These are phyloP conservation scores for Ascoidea tarda DNA, from an alignment of 805 yeast species.

Conservation along the genomic window DNA sequence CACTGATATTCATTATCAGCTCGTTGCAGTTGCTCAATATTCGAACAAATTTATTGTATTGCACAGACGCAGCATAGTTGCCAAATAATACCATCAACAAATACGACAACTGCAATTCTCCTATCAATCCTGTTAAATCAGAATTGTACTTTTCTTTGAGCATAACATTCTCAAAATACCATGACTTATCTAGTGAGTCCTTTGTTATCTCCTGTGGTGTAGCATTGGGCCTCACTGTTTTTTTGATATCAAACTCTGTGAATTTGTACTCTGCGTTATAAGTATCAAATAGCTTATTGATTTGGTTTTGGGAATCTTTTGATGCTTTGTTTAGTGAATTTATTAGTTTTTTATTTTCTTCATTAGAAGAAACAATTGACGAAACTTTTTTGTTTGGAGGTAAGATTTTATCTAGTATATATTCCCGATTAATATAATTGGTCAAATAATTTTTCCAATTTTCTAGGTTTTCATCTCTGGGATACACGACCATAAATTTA, in stretches of 20 bases:
- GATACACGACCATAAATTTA: neutral
- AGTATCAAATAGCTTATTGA: too few relatives aligned
- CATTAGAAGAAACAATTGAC: too few relatives aligned
- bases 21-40: neutral
- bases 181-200: slow-evolving; percentile 44
- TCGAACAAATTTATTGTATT: slow-evolving; percentile 18
- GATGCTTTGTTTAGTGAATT: too few relatives aligned
- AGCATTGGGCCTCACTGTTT: slow-evolving; percentile 22
- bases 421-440: neutral
- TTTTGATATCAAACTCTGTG: slow-evolving; percentile 23
- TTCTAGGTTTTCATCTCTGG: neutral
- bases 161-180: slow-evolving; percentile 32
- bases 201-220: slow-evolving; percentile 28
- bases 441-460: neutral
- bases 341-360: too few relatives aligned
- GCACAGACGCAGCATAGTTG: slow-evolving; percentile 47
- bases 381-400: neutral
- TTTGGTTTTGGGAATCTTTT: too few relatives aligned
- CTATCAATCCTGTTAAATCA: slow-evolving; percentile 21
- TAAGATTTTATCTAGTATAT: neutral
- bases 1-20: neutral
- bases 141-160: slow-evolving; percentile 16
- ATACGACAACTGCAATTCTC: slow-evolving; percentile 42
- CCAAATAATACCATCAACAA: slow-evolving; percentile 37
- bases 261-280: too few relatives aligned